These are phyloP conservation scores for Lentinula raphanica DNA, from an alignment of 768 basidiomycete species.

Conservation along the genomic window DNA sequence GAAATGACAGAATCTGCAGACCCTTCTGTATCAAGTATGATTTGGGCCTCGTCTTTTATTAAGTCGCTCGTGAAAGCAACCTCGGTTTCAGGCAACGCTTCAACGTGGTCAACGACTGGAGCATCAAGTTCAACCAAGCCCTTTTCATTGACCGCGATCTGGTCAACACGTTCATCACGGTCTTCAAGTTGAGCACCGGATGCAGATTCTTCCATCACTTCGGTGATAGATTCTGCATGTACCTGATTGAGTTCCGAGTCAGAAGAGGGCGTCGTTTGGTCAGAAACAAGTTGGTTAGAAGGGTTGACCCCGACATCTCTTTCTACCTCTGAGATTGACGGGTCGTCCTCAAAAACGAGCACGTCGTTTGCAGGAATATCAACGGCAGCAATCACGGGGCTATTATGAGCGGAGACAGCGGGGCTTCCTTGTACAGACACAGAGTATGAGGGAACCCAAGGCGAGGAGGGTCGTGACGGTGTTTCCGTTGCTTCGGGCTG, in stretches of 20 bases:
- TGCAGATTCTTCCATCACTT: too few species aligned
- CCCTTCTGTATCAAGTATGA: not conserved
- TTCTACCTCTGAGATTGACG: too few species aligned
- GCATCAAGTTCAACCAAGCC: not conserved
- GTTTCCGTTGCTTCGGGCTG: conserved; percentile 5
- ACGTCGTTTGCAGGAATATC: not conserved
- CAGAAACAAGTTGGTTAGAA: not conserved
- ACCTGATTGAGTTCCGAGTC: too few species aligned
- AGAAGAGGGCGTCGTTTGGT: too few species aligned
- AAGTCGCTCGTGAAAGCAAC: not conserved
- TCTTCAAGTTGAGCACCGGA: not conserved
- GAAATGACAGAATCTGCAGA: not conserved
- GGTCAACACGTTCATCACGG: not conserved
- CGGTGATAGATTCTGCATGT: too few species aligned
- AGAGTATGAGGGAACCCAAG: conserved; percentile 39
- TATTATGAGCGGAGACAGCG: not conserved
- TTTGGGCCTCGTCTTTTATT: too few species aligned
- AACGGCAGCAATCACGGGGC: not conserved
- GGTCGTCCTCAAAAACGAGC: not conserved
- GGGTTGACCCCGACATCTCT: too few species aligned
- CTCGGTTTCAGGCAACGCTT: not conserved
- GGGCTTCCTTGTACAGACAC: conserved; percentile 34
- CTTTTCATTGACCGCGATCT: not conserved
- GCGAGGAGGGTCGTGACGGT: conserved; percentile 13
- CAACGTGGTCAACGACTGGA: not conserved